Evolutionary conservation across 257 asterid genomes (phyloP), one percentile per base, ranked within the genome.

Genomic region (Solanum bukasovii): DNA sequence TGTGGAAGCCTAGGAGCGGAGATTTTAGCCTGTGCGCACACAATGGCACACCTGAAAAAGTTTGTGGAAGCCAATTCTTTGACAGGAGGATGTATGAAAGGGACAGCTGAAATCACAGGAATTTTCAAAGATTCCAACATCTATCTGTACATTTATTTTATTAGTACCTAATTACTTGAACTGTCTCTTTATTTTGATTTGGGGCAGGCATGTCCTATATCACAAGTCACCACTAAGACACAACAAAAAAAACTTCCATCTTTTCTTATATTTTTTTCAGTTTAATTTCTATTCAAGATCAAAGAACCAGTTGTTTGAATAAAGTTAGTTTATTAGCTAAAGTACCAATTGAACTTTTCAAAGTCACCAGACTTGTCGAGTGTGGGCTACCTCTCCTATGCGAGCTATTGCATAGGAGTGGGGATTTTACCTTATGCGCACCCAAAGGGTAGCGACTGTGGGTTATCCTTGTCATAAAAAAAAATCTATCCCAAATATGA

Each of bases 21-120:
- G n/a, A 0, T 18, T 52, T 52, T 52, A 18, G 0, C n/a, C 4
- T 0, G 0, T 16, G 4, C 0, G 0, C 7, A 14, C 8, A 5
- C 21, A 49, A 49, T 14, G 7, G 5, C 16, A 44, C 52, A 44
- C 11, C 14, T 12, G 14, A 40, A 52, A 52, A 59, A 81, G 18
- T 38, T 46, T 29, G 68, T 49, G 85, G 85, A 81, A 46, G 40
- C 42, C 68, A 81, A 81, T 27, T 81, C 42, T 49, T 29, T 46
- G 67, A 81, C 18, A 46, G 38, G 70, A 29, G 4, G 42, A 44
- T 29, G 20, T 81, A 29, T 29, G 16, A 46, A 81, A 46, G 27
- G 85, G 68, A 9, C 63, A 40, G 23, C 31, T 78, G 38, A 78
- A 78, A 78, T 78, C 13, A 27, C 85, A 44, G 16, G 14, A 42